These are phyloP conservation scores for Triticum urartu DNA, from an alignment of 176 grass and related monocot species.

Conservation along the genomic window DNA sequence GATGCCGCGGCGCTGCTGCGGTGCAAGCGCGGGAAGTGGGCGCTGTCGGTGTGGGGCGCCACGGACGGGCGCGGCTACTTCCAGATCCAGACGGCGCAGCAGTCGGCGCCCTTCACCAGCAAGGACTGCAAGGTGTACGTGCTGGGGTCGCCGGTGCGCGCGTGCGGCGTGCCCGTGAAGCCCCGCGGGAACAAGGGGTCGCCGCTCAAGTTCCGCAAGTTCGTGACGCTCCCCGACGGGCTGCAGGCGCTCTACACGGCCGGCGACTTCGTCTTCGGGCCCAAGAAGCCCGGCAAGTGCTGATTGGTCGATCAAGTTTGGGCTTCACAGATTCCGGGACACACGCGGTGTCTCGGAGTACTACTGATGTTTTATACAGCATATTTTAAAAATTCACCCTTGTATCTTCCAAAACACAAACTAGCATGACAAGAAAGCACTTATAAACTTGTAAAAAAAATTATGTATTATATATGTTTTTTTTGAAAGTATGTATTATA, in stretches of 20 bases:
- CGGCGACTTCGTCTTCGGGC: slow-evolving; percentile 52
- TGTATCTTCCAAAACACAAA: too few species aligned
- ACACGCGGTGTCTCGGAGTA: too few species aligned
- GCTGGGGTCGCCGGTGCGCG: slow-evolving; percentile 23
- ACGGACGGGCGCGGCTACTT: slow-evolving; percentile 59
- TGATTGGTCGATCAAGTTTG: background rate
- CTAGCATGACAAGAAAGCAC: too few species aligned
- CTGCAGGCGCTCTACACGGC: slow-evolving; percentile 35
- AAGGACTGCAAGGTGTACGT: slow-evolving; percentile 50
- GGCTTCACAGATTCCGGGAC: background rate
- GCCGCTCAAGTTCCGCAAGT: slow-evolving; percentile 44
- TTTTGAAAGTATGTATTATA: too few species aligned
- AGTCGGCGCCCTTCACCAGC: slow-evolving; percentile 53
- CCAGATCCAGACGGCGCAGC: slow-evolving; percentile 50
- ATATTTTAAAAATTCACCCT: too few species aligned
- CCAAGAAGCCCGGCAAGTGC: slow-evolving; percentile 28
- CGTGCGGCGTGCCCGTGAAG: slow-evolving; percentile 28
- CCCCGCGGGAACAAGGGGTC: slow-evolving; percentile 24
- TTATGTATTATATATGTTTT: too few species aligned
- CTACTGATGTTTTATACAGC: too few species aligned
- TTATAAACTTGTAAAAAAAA: too few species aligned
- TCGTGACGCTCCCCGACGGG: slow-evolving; percentile 37
- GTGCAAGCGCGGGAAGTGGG: slow-evolving; percentile 32
- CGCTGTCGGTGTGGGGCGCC: slow-evolving; percentile 22
- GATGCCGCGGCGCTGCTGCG: slow-evolving; percentile 47